Evolutionary conservation across 2,329 filamentous ascomycete species (phyloP), one percentile per base, ranked within the genome.

Genomic region (Ceratocystis ficicola): DNA sequence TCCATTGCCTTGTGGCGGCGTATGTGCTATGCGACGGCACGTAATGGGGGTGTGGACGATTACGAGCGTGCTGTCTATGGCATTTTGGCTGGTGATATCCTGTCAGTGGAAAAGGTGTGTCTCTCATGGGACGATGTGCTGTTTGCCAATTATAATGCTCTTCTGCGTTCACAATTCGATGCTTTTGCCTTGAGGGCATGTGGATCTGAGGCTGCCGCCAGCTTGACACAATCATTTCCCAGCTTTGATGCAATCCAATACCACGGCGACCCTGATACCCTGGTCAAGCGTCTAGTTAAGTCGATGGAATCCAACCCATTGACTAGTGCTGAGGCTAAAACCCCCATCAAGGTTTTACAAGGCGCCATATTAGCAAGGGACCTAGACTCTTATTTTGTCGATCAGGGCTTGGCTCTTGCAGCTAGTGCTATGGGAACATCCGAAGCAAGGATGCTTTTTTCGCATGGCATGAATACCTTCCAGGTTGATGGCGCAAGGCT

Each of bases 61-160:
- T 93, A 91, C 71, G 91, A 99, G 76, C 84, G 86, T 65, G 94
- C 93, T 20, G 90, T 96, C 0, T 96, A 96, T 73, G 93, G 90
- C 32, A 77, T 96, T 12, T 80, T 99, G n/a, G 87, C 88, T 52
- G 94, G 94, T 62, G 90, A 96, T 72, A 81, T 91, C 62, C 77
- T 83, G 46, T 89, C 87, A 63, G 89, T 95, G 10, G 85, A 89
- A 72, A 83, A 84, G 69, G 85, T 93, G 48, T 91, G 89, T 73
- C 80, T 83, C 63, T 85, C 81, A 25, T 95, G 91, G 87, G 90
- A 96, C 70, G 93, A 97, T 72, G 85, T 87, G 71, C 80, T 96
- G 20, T 96, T 94, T 74, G 86, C 87, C 44, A 86, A 92, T 73
- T 94, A 94, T 78, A 96, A 95, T 72, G 86, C 89, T n/a, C 78